Evolutionary conservation across 2,329 filamentous ascomycete species (phyloP).

Genomic region (Aspergillus transmontanensis): DNA sequence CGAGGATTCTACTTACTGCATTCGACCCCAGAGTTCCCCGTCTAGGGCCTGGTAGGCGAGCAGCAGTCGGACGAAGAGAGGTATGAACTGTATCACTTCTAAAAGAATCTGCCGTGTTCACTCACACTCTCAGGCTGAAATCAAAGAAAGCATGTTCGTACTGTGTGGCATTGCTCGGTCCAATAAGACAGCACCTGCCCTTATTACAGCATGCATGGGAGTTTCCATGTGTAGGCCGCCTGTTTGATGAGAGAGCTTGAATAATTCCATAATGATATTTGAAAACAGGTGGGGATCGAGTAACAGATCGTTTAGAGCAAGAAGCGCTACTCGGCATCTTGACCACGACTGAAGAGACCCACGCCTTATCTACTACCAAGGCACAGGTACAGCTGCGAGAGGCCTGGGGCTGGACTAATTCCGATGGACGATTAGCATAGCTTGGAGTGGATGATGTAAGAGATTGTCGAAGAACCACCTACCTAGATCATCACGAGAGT

Average conservation of each 20-base stretch:
- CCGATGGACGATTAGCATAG: background rate
- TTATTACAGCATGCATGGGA: slow-evolving; percentile 15
- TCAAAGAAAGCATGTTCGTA: slow-evolving; percentile 11
- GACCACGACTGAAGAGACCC: slow-evolving; percentile 9
- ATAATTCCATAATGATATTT: background rate
- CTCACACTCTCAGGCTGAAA: slow-evolving; percentile 3
- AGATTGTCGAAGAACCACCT: background rate
- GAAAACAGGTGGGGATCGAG: slow-evolving; percentile 10
- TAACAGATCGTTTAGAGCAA: slow-evolving; percentile 11
- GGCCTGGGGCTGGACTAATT: slow-evolving; percentile 9
- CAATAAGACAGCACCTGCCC: slow-evolving; percentile 13
- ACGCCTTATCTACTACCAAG: slow-evolving; percentile 11
- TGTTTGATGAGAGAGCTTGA: too few relatives aligned
- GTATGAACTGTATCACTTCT: background rate
- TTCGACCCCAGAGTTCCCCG: slow-evolving; percentile 50
- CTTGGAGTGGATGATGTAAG: background rate
- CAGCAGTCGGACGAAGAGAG: slow-evolving; percentile 2
- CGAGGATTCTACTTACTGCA: slow-evolving; percentile 57
- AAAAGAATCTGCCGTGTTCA: background rate
- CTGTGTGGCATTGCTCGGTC: slow-evolving; percentile 16
- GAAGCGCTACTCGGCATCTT: slow-evolving; percentile 12
- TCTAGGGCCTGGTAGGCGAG: slow-evolving; percentile 18
- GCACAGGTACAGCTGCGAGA: slow-evolving; percentile 10
- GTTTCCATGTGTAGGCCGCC: slow-evolving; percentile 13
- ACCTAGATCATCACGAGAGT: background rate